Percentiles rank a stretch among this genome's conserved stretches.
phyloP scores from a whole-genome alignment of 345 rosid genomes.

The Eucalyptus pauciflora region DNA sequence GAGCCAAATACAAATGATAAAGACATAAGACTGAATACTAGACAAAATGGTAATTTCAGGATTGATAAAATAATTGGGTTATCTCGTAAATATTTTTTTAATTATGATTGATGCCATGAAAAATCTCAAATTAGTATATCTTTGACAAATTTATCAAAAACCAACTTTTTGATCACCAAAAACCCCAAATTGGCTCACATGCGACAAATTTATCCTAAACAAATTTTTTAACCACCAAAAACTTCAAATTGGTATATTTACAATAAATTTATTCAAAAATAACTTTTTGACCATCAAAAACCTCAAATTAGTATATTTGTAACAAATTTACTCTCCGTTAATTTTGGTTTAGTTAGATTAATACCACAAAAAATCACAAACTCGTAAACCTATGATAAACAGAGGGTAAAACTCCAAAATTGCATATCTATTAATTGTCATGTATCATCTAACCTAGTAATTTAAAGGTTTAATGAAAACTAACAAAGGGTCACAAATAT shows the following conservation, averaged over 20 bases:
- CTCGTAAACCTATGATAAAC: too few relatives aligned
- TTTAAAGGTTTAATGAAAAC: rapidly evolving
- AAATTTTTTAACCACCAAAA: too few relatives aligned
- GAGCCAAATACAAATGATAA: background rate
- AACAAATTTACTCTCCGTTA: rapidly evolving
- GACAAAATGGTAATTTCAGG: background rate
- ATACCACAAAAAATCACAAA: too few relatives aligned
- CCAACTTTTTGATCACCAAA: too few relatives aligned
- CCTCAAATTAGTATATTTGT: rapidly evolving
- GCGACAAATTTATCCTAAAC: rapidly evolving
- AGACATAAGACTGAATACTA: background rate
- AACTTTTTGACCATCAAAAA: too few relatives aligned
- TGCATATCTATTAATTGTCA: rapidly evolving
- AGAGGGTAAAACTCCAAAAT: too few relatives aligned
- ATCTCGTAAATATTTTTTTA: background rate
- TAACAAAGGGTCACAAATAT: rapidly evolving
- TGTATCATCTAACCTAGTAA: rapidly evolving
- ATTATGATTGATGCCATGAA: too few relatives aligned
- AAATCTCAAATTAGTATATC: too few relatives aligned
- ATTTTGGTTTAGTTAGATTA: too few relatives aligned
- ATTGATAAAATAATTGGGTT: background rate
- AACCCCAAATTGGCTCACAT: rapidly evolving
- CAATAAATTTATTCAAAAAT: too few relatives aligned
- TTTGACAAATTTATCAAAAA: too few relatives aligned
- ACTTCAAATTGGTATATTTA: too few relatives aligned